Conservation (phyloP, 2,329 filamentous ascomycete species). For the Acephala macrosclerotiorum region DNA sequence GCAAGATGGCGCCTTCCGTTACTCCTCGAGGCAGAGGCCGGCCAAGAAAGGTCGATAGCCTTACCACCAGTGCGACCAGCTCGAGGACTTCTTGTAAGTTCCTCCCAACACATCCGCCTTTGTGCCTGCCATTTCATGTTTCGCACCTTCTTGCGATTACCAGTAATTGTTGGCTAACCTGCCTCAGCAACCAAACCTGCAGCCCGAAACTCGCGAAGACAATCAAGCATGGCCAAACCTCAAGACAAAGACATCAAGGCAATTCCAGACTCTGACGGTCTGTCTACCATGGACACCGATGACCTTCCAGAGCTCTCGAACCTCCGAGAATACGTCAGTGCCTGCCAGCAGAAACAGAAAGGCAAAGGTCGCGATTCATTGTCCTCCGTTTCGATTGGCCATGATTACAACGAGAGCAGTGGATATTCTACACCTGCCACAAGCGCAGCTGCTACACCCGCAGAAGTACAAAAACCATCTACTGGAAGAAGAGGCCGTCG, state of each 20-base stretch:
- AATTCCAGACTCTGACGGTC: background rate
- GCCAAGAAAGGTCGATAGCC: constrained; percentile 31
- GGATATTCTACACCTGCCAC: constrained; percentile 69
- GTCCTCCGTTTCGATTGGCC: constrained; percentile 48
- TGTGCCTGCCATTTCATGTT: background rate
- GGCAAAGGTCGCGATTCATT: constrained; percentile 46
- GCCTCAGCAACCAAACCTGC: background rate
- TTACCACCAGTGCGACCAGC: constrained; percentile 25
- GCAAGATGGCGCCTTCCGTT: constrained; percentile 1
- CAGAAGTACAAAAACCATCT: constrained; percentile 45
- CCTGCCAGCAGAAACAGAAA: constrained; percentile 26
- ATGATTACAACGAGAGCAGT: constrained; percentile 51
- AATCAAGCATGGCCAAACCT: background rate
- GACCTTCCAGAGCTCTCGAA: constrained; percentile 29
- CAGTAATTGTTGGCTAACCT: background rate
- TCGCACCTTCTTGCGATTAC: background rate
- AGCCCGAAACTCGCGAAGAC: background rate
- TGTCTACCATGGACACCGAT: constrained; percentile 16
- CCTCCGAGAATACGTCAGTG: constrained; percentile 24
- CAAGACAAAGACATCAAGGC: background rate
- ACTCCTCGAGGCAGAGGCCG: constrained; percentile 31
- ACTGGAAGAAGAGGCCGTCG: constrained; percentile 38
- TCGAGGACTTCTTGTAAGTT: constrained; percentile 40
- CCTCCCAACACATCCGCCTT: background rate
- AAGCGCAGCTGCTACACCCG: constrained; percentile 60